Base-by-base conservation (phyloP, 2,329 filamentous ascomycete genomes). In the Penicillium sp. region DNA sequence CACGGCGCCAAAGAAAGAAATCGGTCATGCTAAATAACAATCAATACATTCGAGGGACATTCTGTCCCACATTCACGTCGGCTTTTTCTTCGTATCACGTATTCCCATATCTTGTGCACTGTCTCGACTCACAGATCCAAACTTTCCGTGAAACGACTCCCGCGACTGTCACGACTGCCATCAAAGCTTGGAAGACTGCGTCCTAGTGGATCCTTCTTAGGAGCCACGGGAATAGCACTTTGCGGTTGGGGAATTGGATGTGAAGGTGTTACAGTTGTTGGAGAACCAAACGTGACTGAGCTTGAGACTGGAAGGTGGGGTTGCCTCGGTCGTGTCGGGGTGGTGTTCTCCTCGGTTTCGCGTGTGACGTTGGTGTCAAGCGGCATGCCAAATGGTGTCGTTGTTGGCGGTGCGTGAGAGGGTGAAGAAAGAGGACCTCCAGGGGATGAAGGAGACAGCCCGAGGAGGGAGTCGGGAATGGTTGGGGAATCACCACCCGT, bases 151-250 rank as follows among this genome's bases (percentile, higher is more conserved):
- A 78, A 78, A 37, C 75, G 71, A 60, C 75, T 78, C 27, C 73
- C 66, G 37, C 75, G 71, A 60, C 75, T 78, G 30, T 73, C 66
- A 27, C 74, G 70, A 58, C 75, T 78, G n/a, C 74, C 74, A 55
- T 77, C 75, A 37, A 68, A 68, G 48, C 72, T 72, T 5, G 71
- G 64, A 49, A 73, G 65, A 47, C 71, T 76, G 46, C 75, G 72
- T 21, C 75, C 75, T 20, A 78, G 54, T n/a, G 60, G 62, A 59
- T 78, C 75, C 20, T 42, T 42, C 23, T 24, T 23, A 20, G 69
- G 65, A 44, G 63, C 60, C 4, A 68, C 57, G 2, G 64, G 60
- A 6, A 64, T 42, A 7, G 62, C 59, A n/a, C 59, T 65, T 29
- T 62, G 61, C 2, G 66, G 59, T 42, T 66, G 58, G 3, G 62